Conservation (phyloP, 768 basidiomycete species). For the Suillus ampliporus region DNA sequence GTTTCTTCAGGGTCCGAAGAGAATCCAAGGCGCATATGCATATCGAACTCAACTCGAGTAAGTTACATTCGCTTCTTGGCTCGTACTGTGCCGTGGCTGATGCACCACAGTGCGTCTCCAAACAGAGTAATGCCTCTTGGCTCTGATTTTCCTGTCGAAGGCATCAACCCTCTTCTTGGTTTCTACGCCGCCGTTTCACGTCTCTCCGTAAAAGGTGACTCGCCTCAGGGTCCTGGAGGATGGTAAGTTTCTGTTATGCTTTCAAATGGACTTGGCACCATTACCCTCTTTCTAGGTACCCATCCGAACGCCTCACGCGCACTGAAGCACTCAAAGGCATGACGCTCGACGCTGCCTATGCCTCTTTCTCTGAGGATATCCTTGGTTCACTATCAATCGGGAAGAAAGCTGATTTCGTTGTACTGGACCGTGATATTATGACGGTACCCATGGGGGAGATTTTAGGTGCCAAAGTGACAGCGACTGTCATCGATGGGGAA, state of each 20-base stretch:
- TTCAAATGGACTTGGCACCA: not conserved
- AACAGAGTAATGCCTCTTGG: slow-evolving; percentile 76
- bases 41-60: slow-evolving; percentile 81
- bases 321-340: slow-evolving; percentile 87
- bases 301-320: slow-evolving; percentile 76
- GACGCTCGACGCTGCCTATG: slow-evolving; percentile 90
- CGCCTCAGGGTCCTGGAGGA: slow-evolving; percentile 82
- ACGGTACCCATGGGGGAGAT: slow-evolving; percentile 63
- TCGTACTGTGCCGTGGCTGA: not conserved
- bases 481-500: slow-evolving; percentile 79
- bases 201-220: slow-evolving; percentile 66
- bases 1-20: slow-evolving; percentile 66
- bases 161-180: slow-evolving; percentile 85
- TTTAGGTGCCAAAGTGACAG: slow-evolving; percentile 63
- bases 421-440: slow-evolving; percentile 85
- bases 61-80: slow-evolving; percentile 24
- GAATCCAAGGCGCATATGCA: slow-evolving; percentile 90
- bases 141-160: slow-evolving; percentile 94
- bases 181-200: slow-evolving; percentile 91
- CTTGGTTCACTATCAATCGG: slow-evolving; percentile 77
- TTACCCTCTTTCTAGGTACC: slow-evolving; percentile 63
- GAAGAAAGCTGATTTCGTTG: slow-evolving; percentile 87
- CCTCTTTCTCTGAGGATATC: slow-evolving; percentile 74
- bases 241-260: slow-evolving; percentile 60
- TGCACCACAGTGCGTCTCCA: slow-evolving; percentile 50